Base-by-base conservation (phyloP, 1,139 yeast species). In the Ogataea hybrid region DNA sequence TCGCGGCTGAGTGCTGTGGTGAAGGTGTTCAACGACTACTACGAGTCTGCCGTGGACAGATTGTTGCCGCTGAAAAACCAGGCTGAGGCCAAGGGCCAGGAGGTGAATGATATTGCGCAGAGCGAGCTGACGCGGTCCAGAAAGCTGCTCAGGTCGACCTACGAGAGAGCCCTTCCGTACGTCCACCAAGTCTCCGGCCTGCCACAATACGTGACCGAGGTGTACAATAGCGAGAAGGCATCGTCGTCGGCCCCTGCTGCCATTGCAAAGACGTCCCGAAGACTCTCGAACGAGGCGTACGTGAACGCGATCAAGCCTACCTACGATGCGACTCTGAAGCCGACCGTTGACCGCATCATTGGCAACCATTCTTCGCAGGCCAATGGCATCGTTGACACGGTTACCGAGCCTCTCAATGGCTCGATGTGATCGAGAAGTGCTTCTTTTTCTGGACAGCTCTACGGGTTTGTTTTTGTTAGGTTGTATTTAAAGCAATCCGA, bases 241-340 rank as follows among this genome's bases (percentile, higher is more conserved):
- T 50, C 57, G 6, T 49, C 54, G 1, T 51, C 54, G 3, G 43
- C 60, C 6, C 52, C 61, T 6, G 49, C 51, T 17, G 64, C 64
- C 3, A 43, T 61, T 16, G 56, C 59, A 3, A 54, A 57, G 23
- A 56, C 65, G 12, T 58, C 65, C 21, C 56, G 60, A 48, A 54
- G 56, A 37, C 52, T 61, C 21, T 58, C 64, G 2, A 50, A 45
- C 31, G 64, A 61, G 40, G 64, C 62, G 6, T 56, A 47, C 35
- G 51, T 50, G 18, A 23, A 53, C 2, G 37, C 47, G 9, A 38
- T 47, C 40, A 47, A 46, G 36, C 50, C 50, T 23, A 33, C 49
- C 9, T 45, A 45, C 28, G 46, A 43, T 16, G 25, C 48, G 9
- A 43, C 39, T 23, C 48, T 58, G 27, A 57, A 57, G 35, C 62